Percentiles rank a stretch among this genome's conserved stretches.
phyloP scores from a whole-genome alignment of 805 yeast species.

The Schwanniomyces sp. region DNA sequence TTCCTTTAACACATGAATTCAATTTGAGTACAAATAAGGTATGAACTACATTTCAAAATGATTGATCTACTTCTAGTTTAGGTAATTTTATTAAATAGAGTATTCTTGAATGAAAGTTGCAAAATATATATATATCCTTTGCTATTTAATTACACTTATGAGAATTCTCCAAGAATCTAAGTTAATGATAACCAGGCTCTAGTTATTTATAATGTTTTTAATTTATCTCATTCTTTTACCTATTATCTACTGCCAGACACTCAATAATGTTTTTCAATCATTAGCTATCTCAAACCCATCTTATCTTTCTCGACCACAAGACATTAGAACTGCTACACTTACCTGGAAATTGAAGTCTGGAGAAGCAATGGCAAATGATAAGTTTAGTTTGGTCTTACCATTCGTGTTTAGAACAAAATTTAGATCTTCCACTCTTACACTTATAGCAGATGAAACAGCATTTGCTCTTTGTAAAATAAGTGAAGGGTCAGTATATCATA shows the following conservation, averaged over 20 bases:
- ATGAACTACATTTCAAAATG: too few species aligned
- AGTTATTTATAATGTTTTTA: not conserved
- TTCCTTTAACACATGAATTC: not conserved
- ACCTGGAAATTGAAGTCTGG: constrained; percentile 9
- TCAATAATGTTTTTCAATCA: constrained; percentile 7
- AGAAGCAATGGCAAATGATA: constrained; percentile 7
- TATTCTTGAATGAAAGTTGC: too few species aligned
- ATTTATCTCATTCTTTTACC: constrained; percentile 1
- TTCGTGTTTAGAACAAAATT: constrained; percentile 15
- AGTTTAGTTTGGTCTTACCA: constrained; percentile 11
- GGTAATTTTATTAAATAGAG: too few species aligned
- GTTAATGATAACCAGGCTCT: not conserved
- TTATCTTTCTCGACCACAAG: constrained; percentile 12
- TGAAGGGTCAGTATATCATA: constrained; percentile 10
- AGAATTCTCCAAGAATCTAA: not conserved
- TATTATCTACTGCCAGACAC: constrained; percentile 4
- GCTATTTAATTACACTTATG: too few species aligned
- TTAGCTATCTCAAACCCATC: constrained; percentile 9
- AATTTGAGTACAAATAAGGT: too few species aligned
- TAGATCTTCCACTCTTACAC: constrained; percentile 3
- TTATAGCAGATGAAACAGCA: constrained; percentile 8
- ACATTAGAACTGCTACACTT: constrained; percentile 16
- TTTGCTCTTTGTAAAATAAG: constrained; percentile 10
- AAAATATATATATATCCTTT: too few species aligned
- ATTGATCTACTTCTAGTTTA: too few species aligned